Base-by-base conservation (phyloP, 73 alveolate genomes). In the Blepharisma stoltei region DNA sequence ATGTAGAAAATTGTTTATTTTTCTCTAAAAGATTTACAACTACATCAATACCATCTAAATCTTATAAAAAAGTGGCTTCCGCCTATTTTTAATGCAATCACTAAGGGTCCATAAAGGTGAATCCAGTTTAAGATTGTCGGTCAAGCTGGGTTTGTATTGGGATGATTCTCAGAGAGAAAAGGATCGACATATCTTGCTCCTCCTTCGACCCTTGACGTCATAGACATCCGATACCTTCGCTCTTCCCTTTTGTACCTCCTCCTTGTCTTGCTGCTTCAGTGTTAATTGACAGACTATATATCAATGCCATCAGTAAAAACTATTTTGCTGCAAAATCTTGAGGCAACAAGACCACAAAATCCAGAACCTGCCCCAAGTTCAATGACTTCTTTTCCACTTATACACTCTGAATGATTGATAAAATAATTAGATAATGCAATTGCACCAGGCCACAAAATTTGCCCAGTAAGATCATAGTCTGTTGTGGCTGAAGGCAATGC, bases 351-450 rank as follows among this genome's bases (percentile, higher is more conserved):
- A 7, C 90, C 94, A 49, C 86, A 54, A 6, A 87, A 71, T 0
- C 94, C 94, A 14, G 90, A 81, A 6, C 94, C 94, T 6, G 88
- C 44, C 43, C 94, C 94, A 21, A 87, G 73, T 54, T 87, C 94
- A 6, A 87, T 20, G 7, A 87, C 76, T 6, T 37, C 67, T 41
- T 87, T 82, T 5, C 55, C 90, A 20, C 52, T 55, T 32, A 32
- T 1, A 68, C 5, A 66, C 53, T 53, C 83, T 14, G 41, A 4
- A 27, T 60, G 37, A 18, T 70, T 52, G 6, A 82, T 27, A 49
- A 88, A 20, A 46, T 54, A 88, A 49, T 54, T 78, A 0, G 89
- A 52, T 21, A 88, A 43, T 50, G 78, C 49, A 48, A 70, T 80
- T 32, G 91, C 95, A 0, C 88, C 95, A 53, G 75, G 75, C 95